Evolutionary conservation across 2,329 filamentous ascomycete genomes (phyloP), one percentile per base, ranked within the genome.

Genomic region (Penicillium sp.): DNA sequence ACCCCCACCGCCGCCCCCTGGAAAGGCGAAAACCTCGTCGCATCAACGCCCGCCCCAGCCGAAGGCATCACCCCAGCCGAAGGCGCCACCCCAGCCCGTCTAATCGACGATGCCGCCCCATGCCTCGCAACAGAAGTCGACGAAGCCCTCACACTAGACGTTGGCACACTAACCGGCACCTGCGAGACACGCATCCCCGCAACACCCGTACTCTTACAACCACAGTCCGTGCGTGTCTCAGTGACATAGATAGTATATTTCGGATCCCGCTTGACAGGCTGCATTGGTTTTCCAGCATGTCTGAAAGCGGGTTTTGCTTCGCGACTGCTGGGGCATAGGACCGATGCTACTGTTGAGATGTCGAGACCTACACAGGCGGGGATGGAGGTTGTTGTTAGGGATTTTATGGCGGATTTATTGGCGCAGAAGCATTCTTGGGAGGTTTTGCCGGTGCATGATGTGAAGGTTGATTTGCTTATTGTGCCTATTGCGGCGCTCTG

Each of bases 231-330:
- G 46, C 44, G 55, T 1, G 62, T 66, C 48, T 64, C 58, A 14
- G 64, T 66, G 17, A 66, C 61, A 19, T 63, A 65, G 38, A 65
- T 35, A 14, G 14, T 16, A 14, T 6, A 14, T 16, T 16, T 31
- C 1, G 30, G 7, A 28, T 31, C 30, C 5, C 63, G 62, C 56
- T 59, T 40, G 31, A 42, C 38, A 9, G 45, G 61, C 26, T 61
- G 14, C 63, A 66, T 66, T 41, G 63, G 63, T 8, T 40, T 55
- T 50, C 59, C 59, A 19, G 57, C 59, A 40, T 66, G 61, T n/a
- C 62, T 58, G 33, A 53, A 31, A 1, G 11, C 26, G 26, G 26
- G 26, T 1, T 28, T 28, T 28, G 26, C 41, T 7, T n/a, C 12
- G 14, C 35, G 38, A 22, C 42, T 52, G 36, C 19, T 37, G 44